These are phyloP conservation scores for Salicornia ramosissima DNA, from an alignment of 148 eudicot genomes.

Conservation along the genomic window DNA sequence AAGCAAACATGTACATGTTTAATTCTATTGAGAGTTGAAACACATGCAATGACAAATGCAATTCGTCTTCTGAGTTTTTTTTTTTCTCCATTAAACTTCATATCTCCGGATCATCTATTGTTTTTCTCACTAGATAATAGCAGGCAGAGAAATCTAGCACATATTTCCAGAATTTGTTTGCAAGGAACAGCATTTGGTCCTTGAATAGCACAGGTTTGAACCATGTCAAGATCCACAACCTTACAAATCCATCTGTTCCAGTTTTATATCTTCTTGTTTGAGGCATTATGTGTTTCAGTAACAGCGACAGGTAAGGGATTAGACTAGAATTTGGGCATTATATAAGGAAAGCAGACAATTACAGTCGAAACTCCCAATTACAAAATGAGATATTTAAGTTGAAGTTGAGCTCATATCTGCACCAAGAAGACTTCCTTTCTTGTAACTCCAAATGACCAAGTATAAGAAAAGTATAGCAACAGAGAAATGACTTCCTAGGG, in stretches of 20 bases:
- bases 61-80: background rate
- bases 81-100: background rate
- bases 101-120: background rate
- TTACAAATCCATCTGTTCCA: background rate
- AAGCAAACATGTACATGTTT: background rate
- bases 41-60: background rate
- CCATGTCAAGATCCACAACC: background rate
- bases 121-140: background rate
- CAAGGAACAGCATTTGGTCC: background rate
- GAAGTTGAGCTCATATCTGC: background rate
- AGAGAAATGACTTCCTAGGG: background rate
- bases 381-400: background rate
- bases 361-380: background rate
- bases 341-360: background rate
- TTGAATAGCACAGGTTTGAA: background rate
- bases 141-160: background rate
- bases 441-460: background rate
- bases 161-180: background rate
- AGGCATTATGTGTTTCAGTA: background rate
- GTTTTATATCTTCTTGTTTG: background rate
- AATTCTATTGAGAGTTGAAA: background rate
- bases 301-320: too few species aligned
- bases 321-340: too few species aligned
- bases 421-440: background rate
- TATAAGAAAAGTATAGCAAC: background rate